Evolutionary conservation across 805 yeast species (phyloP).

Genomic region (Candida alai): DNA sequence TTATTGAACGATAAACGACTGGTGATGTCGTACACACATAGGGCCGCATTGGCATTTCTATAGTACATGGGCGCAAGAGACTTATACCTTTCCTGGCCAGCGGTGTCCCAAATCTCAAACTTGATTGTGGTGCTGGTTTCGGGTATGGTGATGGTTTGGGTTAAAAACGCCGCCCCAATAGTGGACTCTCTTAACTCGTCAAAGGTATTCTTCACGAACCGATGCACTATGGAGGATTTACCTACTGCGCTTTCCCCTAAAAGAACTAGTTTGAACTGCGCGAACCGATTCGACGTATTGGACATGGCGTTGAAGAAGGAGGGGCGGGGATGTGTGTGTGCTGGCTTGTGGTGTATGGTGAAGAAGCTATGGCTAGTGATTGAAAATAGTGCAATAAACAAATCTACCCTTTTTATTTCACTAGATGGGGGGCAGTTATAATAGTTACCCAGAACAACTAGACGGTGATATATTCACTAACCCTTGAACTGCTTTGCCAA

Average conservation of each 20-base stretch:
- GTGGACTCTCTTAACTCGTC: conserved; percentile 75
- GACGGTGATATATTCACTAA: too few relatives aligned
- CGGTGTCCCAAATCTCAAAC: conserved; percentile 89
- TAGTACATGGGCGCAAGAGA: conserved; percentile 45
- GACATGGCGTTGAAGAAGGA: too few relatives aligned
- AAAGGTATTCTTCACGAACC: conserved; percentile 71
- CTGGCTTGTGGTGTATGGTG: too few relatives aligned
- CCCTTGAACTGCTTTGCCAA: too few relatives aligned
- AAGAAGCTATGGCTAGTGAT: too few relatives aligned
- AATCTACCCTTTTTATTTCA: too few relatives aligned
- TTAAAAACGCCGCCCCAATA: conserved; percentile 80
- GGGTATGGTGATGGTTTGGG: conserved; percentile 60
- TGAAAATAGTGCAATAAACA: too few relatives aligned
- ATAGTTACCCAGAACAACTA: too few relatives aligned
- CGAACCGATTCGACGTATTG: too few relatives aligned
- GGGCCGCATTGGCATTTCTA: conserved; percentile 60
- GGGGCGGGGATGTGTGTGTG: too few relatives aligned
- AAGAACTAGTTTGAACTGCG: conserved; percentile 60
- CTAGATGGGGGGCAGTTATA: too few relatives aligned
- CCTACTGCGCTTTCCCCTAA: conserved; percentile 85
- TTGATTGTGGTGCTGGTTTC: conserved; percentile 52
- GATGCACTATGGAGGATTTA: conserved; percentile 52
- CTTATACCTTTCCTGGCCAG: conserved; percentile 68
- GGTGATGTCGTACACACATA: conserved; percentile 75
- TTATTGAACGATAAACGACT: conserved; percentile 61